Evolutionary conservation across 768 basidiomycete species (phyloP), one percentile per base, ranked within the genome.

Genomic region (Leucocoprinus sp.): DNA sequence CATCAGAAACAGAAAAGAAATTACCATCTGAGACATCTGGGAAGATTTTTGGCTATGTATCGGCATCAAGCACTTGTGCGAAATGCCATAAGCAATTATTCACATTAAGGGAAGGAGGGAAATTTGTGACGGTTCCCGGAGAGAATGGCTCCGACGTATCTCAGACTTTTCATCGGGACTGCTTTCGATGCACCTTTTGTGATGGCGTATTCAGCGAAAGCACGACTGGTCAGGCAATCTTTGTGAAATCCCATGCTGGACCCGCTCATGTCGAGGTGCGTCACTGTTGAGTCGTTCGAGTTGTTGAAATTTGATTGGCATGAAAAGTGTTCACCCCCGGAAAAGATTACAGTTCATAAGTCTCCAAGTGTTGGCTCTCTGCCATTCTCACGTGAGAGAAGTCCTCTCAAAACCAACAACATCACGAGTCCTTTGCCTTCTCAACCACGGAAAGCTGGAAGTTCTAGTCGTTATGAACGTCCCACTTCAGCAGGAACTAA

Each of bases 151-250:
- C 66, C 14, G 33, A 42, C 7, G 62, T 65, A 18, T 71, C 78
- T n/a, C 72, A 73, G 58, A 70, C 72, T 17, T 91, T 84, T 54
- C 88, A 92, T 52, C 69, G 75, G 2, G 72, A 78, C 34, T 92
- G 88, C 58, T 90, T 92, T 61, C 76, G 72, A 42, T 92, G 88
- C 55, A 66, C 60, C 17, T 64, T 82, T 17, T 92, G 88, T 54
- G 66, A 76, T 35, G 71, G 74, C 14, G 56, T 68, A 7, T 87
- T 92, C 54, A 75, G 73, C 50, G 83, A 84, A 56, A 66, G 65
- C 27, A 64, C 64, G 39, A 72, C 68, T 17, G 83, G 84, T 1
- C 75, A 80, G 51, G 78, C 84, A 7, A 66, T 78, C n/a, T 91
- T 86, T 61, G 79, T 86, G 17, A 72, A 78, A 43, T 74, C 74